Evolutionary conservation across 768 basidiomycete species (phyloP), one percentile per base, ranked within the genome.

Genomic region (Serendipita sp.): DNA sequence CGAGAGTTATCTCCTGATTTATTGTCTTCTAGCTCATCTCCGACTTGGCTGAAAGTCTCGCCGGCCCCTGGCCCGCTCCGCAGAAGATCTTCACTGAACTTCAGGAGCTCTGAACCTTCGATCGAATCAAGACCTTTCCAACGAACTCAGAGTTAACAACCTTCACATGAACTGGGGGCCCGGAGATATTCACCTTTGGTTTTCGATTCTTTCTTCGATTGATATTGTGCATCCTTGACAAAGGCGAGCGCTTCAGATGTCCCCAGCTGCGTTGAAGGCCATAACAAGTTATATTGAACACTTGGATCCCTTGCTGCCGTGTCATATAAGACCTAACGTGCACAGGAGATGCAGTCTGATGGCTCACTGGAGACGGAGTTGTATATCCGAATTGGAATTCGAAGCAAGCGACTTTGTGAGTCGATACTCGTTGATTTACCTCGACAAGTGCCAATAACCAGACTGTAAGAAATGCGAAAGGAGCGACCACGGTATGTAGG

Each of bases 341-440:
- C 5, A 9, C 7, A 20, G 5, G 53, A 58, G 30, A 58, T 58
- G 24, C 24, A 11, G 17, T 56, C 34, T 28, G 38, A 44, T 51
- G 17, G 61, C 83, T 58, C 67, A 92, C 93, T 82, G 50, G 81
- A 75, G 63, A 96, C 88, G 66, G 93, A 77, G 63, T 90, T 93
- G 74, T 96, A 97, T 3, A 98, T 77, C 24, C 92, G 76, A 48
- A 99, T 85, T 0, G 95, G 95, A 0, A 98, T 86, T 60, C 87
- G 88, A 86, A 95, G 90, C 2, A 93, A 81, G 34, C 83, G 75
- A 72, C 88, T 87, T 62, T 70, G 68, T 41, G 70, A 71, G 60
- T 66, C 62, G 67, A 67, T 66, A 41, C 64, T 68, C 34, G 74
- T 65, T 7, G 69, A 51, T 42, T 76, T 75, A 13, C 86, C 82